Base-by-base conservation (phyloP, 129 eudicot genomes). In the Artemisia argyi region DNA sequence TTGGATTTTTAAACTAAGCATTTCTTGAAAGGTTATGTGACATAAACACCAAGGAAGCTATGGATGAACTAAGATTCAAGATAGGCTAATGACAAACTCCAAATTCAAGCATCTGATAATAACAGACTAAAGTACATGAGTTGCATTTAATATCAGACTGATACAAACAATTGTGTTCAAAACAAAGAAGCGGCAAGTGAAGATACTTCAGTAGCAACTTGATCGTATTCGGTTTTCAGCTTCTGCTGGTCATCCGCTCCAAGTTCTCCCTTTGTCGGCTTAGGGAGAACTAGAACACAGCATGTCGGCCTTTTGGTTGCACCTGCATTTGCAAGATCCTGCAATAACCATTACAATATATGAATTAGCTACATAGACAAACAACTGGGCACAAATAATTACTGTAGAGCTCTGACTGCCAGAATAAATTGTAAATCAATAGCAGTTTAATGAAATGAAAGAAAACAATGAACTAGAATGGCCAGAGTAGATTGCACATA, bases 231-330 rank as follows among this genome's bases (percentile, higher is more conserved):
- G 4, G 79, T 83, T 80, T 90, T 88, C 89, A 94, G 68, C 81
- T 94, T 87, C 16, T 82, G 86, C 57, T 85, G 91, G 11, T 85
- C 89, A 20, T 90, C 97, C 46, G 84, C 86, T 17, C 56, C 83
- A 4, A 94, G 77, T 66, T 90, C 97, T 42, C 97, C 99, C 83
- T 94, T 90, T 10, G 89, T 75, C 7, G 97, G 97, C 86, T 90
- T 90, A 11, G 91, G 76, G 14, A 78, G 85, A 73, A 90, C 99
- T 78, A 94, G 46, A 66, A 94, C 97, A 49, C 97, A 94, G 63
- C 97, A 94, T n/a, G 94, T 94, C 50, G 99, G 99, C 83, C 99
- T 85, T 88, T 90, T 94, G 52, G 99, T 90, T 18, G 99, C 84
- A 53, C 97, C 97, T 7, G 97, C 98, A 86, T 86, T 94, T 18